Evolutionary conservation across 2,329 filamentous ascomycete genomes (phyloP), one percentile per base, ranked within the genome.

Genomic region (Colletotrichum magnum): DNA sequence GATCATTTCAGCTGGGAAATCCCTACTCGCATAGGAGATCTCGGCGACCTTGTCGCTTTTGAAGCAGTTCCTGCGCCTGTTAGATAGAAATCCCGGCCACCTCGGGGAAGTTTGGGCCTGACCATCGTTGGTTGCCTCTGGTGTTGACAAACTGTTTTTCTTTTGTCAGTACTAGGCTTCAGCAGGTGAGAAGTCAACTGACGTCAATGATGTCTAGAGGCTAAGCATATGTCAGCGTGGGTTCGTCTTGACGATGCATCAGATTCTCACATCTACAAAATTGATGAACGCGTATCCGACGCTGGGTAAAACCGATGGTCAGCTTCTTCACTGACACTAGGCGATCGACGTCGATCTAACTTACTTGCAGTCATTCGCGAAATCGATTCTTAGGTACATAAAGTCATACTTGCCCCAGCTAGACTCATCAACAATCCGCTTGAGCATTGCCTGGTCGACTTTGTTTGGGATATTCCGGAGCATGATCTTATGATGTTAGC

Each of bases 251-350:
- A 21, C 4, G 16, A 51, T n/a, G 4, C 32, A 28, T 9, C 28
- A 5, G 45, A 21, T 76, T 32, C 91, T 88, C 80, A 93, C 91
- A 78, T 94, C 90, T 51, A 91, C 88, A 74, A 98, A 98, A 80
- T 99, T 98, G 82, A 99, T 94, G 81, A 98, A 99, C 0, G 94
- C 95, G 80, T 98, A 98, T 53, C 96, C 96, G 68, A 98, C 95
- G 78, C 94, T 97, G 71, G 72, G 77, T 51, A 3, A 6, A 10
- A 10, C 54, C 50, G 10, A 32, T 18, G 13, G 15, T 28, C 48
- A 47, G 50, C 26, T 41, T 16, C 7, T 12, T 24, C 4, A 4
- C 36, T 15, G 9, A 7, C 12, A 7, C 13, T n/a, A 43, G 10
- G 6, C 2, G 18, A 15, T 15, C 9, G 50, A 21, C 32, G 15